phyloP scores from a whole-genome alignment of 352 stramenopile genomes.

The Phytophthora pinifolia region DNA sequence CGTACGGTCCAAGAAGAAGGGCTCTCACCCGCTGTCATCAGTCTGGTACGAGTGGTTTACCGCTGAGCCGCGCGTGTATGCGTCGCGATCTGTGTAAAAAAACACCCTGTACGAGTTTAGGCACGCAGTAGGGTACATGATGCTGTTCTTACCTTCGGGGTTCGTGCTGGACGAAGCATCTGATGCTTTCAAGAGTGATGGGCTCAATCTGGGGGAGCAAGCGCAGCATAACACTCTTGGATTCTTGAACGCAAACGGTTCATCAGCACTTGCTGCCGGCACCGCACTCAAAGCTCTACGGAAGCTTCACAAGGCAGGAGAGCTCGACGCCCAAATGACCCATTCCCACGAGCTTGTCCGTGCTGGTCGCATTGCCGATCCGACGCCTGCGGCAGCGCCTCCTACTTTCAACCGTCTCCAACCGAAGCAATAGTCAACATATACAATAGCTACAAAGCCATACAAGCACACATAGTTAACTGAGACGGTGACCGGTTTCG shows the following conservation, averaged over 20 bases:
- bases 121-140: constrained; percentile 8
- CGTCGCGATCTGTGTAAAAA: constrained; percentile 6
- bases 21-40: not conserved
- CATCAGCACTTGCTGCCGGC: not conserved
- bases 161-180: constrained; percentile 2
- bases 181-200: constrained; percentile 3
- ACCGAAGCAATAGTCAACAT: no score
- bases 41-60: not conserved
- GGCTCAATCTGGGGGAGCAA: not conserved
- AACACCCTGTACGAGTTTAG: constrained; percentile 11
- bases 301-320: constrained; percentile 4
- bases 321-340: constrained; percentile 1
- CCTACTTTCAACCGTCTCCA: constrained; percentile 6
- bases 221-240: constrained; percentile 1
- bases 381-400: no score
- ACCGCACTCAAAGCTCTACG: constrained; percentile 4
- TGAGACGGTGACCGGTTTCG: no score
- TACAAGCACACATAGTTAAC: no score
- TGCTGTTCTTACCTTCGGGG: constrained; percentile 12
- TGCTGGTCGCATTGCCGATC: not conserved
- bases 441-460: no score
- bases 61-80: not conserved
- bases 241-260: constrained; percentile 3
- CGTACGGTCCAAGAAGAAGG: not conserved
- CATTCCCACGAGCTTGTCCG: not conserved